Evolutionary conservation across 371 early-diverging fungal genomes (phyloP), one percentile per base, ranked within the genome.

Genomic region (Neoconidiobolus thromboides): DNA sequence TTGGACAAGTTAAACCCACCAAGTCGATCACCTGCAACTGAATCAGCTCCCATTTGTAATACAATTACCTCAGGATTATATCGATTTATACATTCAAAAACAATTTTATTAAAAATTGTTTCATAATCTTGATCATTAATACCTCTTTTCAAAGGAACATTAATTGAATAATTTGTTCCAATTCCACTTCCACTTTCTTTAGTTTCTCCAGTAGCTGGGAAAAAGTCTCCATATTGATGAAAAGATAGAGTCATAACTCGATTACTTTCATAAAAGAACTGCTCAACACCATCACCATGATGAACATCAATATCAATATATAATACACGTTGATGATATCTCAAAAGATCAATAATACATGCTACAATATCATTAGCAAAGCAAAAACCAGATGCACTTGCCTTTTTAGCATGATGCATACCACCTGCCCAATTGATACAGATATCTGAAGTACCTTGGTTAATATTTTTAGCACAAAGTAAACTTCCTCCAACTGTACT

Each of bases 301-400:
- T 99, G 99, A 40, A 98, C 88, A 67, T 99, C 99, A 66, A 98
- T 98, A 71, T 99, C 99, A 64, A 99, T 85, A 74, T 99, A 99
- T 41, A 99, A 73, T 7, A 99, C 99, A 53, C 98, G 86, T 58
- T 85, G 83, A 73, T 98, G 87, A 67, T 85, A 85, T 73, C 86
- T 78, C 62, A 99, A 70, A 53, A 99, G 77, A 71, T 98, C 97
- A 62, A 98, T 71, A 55, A 99, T 96, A 1, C 86, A 93, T 42
- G 98, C 69, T 2, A 95, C 96, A 66, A 98, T 98, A 65, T 99
- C 99, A 74, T 98, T 98, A 12, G 97, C 90, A 75, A 98, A 99
- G 69, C 99, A 99, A 71, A 99, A 99, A 10, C 99, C 99, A 55
- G 89, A 87, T 0, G 99, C 97, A 66, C 91, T 95, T 38, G 75